Base-by-base conservation (phyloP, 2,329 filamentous ascomycete species). In the Laburnicola sp. region DNA sequence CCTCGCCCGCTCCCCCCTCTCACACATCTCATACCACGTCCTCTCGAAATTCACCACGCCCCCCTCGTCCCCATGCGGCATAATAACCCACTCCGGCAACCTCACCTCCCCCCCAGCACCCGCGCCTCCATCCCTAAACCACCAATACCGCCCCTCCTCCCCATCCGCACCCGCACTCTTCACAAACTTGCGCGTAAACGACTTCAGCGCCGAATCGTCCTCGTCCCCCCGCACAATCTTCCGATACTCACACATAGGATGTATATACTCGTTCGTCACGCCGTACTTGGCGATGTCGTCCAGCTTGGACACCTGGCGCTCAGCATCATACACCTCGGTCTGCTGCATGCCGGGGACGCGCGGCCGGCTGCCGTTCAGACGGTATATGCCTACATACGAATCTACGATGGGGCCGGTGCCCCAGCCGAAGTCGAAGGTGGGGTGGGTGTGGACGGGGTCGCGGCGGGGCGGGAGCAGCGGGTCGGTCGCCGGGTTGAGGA, bases 181-280 rank as follows among this genome's bases (percentile, higher is more conserved):
- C 47, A 60, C 54, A 27, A 57, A 54, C 10, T 53, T 52, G n/a
- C 68, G 63, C 9, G 53, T 54, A 55, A 64, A 70, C 27, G 54
- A 44, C 4, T 51, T 48, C n/a, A 70, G 53, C 2, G 65, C 60
- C 0, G 61, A 62, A 26, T 65, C 53, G 30, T 53, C 39, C 37
- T 70, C 63, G 48, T 51, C 56, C n/a, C 59, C 63, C 26, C 54
- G 61, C 10, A 68, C 53, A 6, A 66, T 47, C 16, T 57, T 52
- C 47, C 69, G 69, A 28, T 65, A 62, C 36, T 62, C 48, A 8
- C 65, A 66, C 9, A 72, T 60, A 4, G 79, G 74, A 51, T 81
- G 79, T 7, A 81, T 75, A 53, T 80, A 81, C 56, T 81, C 78
- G 51, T 77, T 71, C 3, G 79, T 80, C 6, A 76, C 64, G 8